phyloP scores from a whole-genome alignment of 176 grass and related monocot genomes.

The Rhynchospora tenuis region DNA sequence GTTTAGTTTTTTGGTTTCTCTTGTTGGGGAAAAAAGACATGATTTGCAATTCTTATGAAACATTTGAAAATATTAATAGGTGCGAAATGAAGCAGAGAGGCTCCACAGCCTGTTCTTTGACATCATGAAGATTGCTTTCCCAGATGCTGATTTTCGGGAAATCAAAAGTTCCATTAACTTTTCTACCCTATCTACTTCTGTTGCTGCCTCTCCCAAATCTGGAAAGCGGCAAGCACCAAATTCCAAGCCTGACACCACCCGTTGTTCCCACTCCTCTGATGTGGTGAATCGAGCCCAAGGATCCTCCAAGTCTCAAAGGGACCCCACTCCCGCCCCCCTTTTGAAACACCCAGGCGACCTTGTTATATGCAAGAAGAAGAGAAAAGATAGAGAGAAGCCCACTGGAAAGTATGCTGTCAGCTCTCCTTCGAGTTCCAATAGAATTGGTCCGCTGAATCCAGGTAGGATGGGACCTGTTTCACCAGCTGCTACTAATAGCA shows the following conservation, averaged over 20 bases:
- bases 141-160: slow-evolving; percentile 84
- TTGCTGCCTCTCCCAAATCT: slow-evolving; percentile 16
- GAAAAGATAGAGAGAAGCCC: slow-evolving; percentile 61
- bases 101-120: slow-evolving; percentile 86
- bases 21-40: neutral
- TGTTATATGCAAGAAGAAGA: slow-evolving; percentile 90
- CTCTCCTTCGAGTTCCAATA: slow-evolving; percentile 58
- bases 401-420: slow-evolving; percentile 16
- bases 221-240: slow-evolving; percentile 30
- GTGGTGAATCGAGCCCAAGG: slow-evolving; percentile 24
- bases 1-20: neutral
- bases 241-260: slow-evolving; percentile 38
- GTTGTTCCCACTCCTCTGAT: slow-evolving; percentile 15
- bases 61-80: slow-evolving; percentile 33
- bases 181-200: slow-evolving; percentile 40
- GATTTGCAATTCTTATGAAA: neutral
- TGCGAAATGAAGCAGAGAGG: slow-evolving; percentile 66
- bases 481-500: slow-evolving; percentile 24
- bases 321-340: slow-evolving; percentile 37
- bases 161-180: slow-evolving; percentile 49
- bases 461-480: slow-evolving; percentile 37
- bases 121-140: slow-evolving; percentile 98
- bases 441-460: slow-evolving; percentile 51
- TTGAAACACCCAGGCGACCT: slow-evolving; percentile 65
- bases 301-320: slow-evolving; percentile 51